phyloP scores from a whole-genome alignment of 2,329 filamentous ascomycete genomes.

The Trichophaea hybrida region DNA sequence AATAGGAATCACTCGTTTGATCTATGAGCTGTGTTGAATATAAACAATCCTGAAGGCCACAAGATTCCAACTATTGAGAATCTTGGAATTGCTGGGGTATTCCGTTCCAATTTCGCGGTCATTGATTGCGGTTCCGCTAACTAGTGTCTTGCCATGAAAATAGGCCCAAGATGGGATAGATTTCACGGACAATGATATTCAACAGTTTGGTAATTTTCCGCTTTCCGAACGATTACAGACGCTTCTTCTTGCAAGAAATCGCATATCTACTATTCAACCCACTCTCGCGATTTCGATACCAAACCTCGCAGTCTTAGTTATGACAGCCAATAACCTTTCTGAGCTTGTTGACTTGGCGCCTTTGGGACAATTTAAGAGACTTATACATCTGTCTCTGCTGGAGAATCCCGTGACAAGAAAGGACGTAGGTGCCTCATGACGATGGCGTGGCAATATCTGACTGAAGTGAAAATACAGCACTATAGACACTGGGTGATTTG shows the following conservation, averaged over 20 bases:
- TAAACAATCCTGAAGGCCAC: constrained; percentile 52
- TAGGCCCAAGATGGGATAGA: constrained; percentile 94
- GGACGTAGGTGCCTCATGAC: constrained; percentile 48
- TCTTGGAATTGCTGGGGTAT: constrained; percentile 78
- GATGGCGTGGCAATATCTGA: not conserved
- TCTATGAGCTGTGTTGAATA: constrained; percentile 41
- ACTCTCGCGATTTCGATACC: constrained; percentile 61
- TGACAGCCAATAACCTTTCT: constrained; percentile 66
- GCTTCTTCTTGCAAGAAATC: constrained; percentile 78
- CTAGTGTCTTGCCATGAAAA: constrained; percentile 3
- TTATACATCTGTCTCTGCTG: constrained; percentile 67
- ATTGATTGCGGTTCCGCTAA: not conserved
- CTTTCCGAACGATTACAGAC: constrained; percentile 77
- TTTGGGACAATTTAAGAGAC: constrained; percentile 49
- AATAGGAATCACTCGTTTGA: constrained; percentile 83
- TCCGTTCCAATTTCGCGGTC: not conserved
- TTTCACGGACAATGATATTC: constrained; percentile 95
- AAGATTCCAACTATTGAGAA: constrained; percentile 97
- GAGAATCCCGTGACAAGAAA: constrained; percentile 87
- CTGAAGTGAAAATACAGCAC: constrained; percentile 41
- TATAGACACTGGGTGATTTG: constrained; percentile 89
- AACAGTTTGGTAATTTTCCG: constrained; percentile 79
- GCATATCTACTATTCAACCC: constrained; percentile 66
- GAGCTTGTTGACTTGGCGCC: constrained; percentile 81
- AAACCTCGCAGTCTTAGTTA: constrained; percentile 64